Percentiles rank a stretch among this genome's conserved stretches.
Conservation (phyloP, 345 rosid genomes). For the Mangifera indica region DNA sequence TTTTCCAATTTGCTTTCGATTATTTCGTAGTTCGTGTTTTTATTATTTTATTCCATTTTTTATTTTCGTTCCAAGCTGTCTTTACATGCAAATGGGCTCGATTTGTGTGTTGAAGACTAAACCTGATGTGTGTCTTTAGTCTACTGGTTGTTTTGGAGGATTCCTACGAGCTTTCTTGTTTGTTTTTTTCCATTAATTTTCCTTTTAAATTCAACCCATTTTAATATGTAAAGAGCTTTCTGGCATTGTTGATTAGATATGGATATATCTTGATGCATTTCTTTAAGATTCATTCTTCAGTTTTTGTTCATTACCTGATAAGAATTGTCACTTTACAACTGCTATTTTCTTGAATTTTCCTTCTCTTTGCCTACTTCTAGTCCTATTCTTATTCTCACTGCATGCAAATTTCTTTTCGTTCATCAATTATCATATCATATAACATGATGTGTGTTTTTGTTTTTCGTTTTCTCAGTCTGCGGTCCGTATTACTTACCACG, state of each 20-base stretch:
- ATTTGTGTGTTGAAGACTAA: constrained; percentile 18
- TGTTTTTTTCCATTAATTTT: background rate
- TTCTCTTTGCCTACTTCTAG: background rate
- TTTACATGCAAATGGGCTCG: constrained; percentile 40
- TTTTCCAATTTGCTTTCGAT: background rate
- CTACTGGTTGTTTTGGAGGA: background rate
- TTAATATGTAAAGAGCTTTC: too few relatives aligned
- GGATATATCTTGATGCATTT: too few relatives aligned
- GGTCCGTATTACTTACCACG: constrained; percentile 39
- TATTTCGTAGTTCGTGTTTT: constrained; percentile 15
- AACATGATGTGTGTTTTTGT: background rate
- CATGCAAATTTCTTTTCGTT: background rate
- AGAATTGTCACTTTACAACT: background rate
- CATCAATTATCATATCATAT: background rate
- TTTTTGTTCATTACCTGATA: background rate
- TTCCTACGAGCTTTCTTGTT: background rate
- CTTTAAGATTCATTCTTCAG: constrained; percentile 8
- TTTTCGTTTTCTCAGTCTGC: constrained; percentile 33
- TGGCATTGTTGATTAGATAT: too few relatives aligned
- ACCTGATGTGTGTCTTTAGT: background rate
- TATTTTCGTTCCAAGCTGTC: constrained; percentile 26
- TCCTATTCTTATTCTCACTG: background rate
- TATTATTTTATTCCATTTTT: constrained; percentile 6
- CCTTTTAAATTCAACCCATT: background rate
- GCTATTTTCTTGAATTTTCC: background rate